Evolutionary conservation across 1,284 basidiomycete species (phyloP).

Genomic region (Ceratobasidium sp.): DNA sequence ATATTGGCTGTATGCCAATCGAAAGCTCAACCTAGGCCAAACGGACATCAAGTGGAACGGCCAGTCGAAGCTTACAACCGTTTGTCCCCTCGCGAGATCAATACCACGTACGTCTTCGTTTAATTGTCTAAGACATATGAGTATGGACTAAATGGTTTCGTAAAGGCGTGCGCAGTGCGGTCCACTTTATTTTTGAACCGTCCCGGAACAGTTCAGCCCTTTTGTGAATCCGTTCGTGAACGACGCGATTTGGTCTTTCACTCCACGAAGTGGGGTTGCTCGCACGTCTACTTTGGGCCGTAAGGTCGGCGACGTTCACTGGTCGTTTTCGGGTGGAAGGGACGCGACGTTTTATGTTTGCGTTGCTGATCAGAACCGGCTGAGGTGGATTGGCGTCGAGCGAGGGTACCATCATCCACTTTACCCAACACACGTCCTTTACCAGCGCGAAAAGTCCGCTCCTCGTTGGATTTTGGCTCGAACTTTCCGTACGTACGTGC

Average conservation of each 20-base stretch:
- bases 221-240: neutral
- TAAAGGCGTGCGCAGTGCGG: neutral
- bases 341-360: constrained; percentile 17
- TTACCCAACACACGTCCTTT: constrained; percentile 9
- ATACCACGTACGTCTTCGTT: neutral
- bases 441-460: neutral
- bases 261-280: neutral
- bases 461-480: constrained; percentile 1
- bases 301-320: constrained; percentile 1
- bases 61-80: neutral
- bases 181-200: neutral
- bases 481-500: neutral
- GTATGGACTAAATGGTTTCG: too few species aligned
- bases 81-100: neutral
- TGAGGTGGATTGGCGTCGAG: neutral
- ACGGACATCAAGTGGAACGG: neutral
- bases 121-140: too few species aligned
- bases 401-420: neutral
- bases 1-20: neutral
- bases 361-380: neutral
- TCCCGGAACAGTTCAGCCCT: neutral
- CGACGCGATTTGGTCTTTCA: constrained; percentile 2
- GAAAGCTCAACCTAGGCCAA: neutral
- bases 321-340: neutral
- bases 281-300: neutral